Evolutionary conservation across 2,329 filamentous ascomycete genomes (phyloP), one percentile per base, ranked within the genome.

Genomic region (Trichoderma sp.): DNA sequence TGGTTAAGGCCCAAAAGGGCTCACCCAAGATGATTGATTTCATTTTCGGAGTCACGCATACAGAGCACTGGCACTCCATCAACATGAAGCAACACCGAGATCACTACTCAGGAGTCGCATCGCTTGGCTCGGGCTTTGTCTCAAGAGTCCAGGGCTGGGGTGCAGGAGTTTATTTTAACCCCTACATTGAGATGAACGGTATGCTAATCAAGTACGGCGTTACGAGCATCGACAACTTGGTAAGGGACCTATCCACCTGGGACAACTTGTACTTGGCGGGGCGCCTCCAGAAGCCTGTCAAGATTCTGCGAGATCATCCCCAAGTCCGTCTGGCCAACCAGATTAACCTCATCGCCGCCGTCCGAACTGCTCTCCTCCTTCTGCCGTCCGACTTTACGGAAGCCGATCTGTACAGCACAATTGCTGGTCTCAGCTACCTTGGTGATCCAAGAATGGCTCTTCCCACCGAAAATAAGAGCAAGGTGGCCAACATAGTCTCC

Each of bases 151-250:
- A 99, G 81, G 93, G 98, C 77, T 93, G 92, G 84, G 96, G 96
- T 55, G 96, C 96, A 0, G 97, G 96, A 7, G 94, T 98, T 50
- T 99, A 99, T 83, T 99, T 98, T 84, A 97, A 99, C 77, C 95
- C 96, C 0, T 98, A 95, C 80, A 90, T 99, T 63, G 95, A 93
- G 3, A 91, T 98, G 73, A 97, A 98, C 77, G 97, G 96, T 53
- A 97, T 94, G 73, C 87, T 98, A 78, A 96, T 99, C 82, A 99
- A 99, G 83, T 99, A 99, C 77, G 96, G 95, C 23, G 96, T 99
- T 26, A 97, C 98, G 57, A 97, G 97, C 77, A 88, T 98, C 75
- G 91, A 97, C 78, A 98, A 95, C 3, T 85, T 99, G 17, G 95
- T 94, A 77, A 88, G 87, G 55, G 96, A 99, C 79, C 87, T 99